A percentile compares a stretch with the other conserved stretches of the same genome.
phyloP scores from a whole-genome alignment of 768 basidiomycete genomes.

The Udeniomyces megalosporus region DNA sequence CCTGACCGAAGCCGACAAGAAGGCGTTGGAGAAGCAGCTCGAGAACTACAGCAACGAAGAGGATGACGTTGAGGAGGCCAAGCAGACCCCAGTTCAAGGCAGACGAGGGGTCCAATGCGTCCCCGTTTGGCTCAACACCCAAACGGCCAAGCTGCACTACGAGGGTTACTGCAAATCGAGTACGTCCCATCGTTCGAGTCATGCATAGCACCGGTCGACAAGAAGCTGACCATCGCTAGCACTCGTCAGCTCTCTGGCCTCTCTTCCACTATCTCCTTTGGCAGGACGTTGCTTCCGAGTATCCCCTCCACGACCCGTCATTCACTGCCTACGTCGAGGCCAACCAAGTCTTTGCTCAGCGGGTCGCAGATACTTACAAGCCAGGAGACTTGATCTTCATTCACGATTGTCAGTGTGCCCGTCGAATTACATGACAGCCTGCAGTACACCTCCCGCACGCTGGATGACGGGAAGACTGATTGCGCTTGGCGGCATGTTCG shows the following conservation, averaged over 20 bases:
- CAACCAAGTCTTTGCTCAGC: constrained; percentile 70
- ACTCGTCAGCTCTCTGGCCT: constrained; percentile 68
- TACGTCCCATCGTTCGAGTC: constrained; percentile 33
- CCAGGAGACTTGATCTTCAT: constrained; percentile 70
- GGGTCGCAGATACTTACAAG: constrained; percentile 58
- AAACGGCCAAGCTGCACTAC: constrained; percentile 82
- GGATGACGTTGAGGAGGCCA: constrained; percentile 37
- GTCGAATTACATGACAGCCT: no score
- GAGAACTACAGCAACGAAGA: constrained; percentile 43
- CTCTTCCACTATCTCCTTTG: constrained; percentile 96
- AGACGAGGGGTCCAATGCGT: constrained; percentile 52
- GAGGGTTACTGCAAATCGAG: constrained; percentile 97
- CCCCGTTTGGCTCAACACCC: constrained; percentile 81
- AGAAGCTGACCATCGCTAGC: neutral
- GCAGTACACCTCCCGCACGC: neutral
- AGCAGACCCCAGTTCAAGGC: constrained; percentile 20
- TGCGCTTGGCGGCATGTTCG: no score
- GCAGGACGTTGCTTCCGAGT: constrained; percentile 85
- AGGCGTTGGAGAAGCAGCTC: constrained; percentile 50
- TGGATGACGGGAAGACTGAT: neutral
- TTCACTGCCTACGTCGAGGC: constrained; percentile 69
- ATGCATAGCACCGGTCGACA: neutral
- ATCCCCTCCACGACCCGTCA: constrained; percentile 55
- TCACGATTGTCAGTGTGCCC: constrained; percentile 44
- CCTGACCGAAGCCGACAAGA: constrained; percentile 48